Evolutionary conservation across 768 basidiomycete species (phyloP).

Genomic region (Boletus subcaerulescens): DNA sequence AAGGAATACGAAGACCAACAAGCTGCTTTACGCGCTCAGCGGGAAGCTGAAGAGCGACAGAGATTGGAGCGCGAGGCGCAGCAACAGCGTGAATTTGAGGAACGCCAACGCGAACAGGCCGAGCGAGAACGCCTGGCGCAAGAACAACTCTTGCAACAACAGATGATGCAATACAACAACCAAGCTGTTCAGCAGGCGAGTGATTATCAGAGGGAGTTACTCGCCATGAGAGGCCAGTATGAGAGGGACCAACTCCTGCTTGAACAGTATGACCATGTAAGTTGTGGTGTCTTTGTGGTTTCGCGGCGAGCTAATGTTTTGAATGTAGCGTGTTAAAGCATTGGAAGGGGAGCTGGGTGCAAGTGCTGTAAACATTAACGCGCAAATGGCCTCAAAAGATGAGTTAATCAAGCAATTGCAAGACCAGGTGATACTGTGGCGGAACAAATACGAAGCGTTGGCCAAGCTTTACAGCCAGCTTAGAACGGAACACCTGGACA

Average conservation of each 20-base stretch:
- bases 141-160: constrained; percentile 81
- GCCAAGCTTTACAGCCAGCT: constrained; percentile 99
- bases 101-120: constrained; percentile 80
- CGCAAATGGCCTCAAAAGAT: constrained; percentile 89
- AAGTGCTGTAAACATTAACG: constrained; percentile 70
- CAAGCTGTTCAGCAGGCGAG: constrained; percentile 71
- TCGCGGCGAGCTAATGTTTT: constrained; percentile 5
- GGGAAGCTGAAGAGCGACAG: constrained; percentile 80
- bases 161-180: constrained; percentile 77
- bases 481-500: constrained; percentile 94
- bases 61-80: constrained; percentile 73
- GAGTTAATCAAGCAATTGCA: constrained; percentile 94
- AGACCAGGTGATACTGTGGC: constrained; percentile 95
- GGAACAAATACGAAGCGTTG: constrained; percentile 97
- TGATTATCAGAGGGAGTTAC: constrained; percentile 86
- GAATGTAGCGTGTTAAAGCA: constrained; percentile 83
- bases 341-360: constrained; percentile 85
- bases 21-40: constrained; percentile 73
- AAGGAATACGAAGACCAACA: constrained; percentile 97
- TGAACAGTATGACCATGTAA: constrained; percentile 93
- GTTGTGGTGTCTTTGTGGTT: constrained; percentile 2
- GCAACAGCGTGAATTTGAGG: constrained; percentile 87
- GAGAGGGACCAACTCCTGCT: constrained; percentile 97
- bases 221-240: constrained; percentile 94
- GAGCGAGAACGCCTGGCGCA: constrained; percentile 87